Evolutionary conservation across 2,329 filamentous ascomycete genomes (phyloP).

Genomic region (Talaromyces sp.): DNA sequence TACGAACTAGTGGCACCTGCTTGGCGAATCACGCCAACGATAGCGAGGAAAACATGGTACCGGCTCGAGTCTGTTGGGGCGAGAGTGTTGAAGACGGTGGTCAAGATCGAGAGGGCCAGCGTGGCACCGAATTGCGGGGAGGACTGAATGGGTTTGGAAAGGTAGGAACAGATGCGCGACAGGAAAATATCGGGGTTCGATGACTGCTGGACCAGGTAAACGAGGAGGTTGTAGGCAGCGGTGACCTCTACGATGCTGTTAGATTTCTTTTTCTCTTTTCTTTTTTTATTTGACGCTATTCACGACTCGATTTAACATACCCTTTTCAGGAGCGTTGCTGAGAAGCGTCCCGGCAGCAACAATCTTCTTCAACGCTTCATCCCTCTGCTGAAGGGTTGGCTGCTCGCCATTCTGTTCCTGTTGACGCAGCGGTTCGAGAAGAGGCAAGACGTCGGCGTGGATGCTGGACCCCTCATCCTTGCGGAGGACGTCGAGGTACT

Average conservation of each 20-base stretch:
- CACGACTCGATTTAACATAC: conserved; percentile 29
- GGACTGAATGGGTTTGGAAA: conserved; percentile 77
- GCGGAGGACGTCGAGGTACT: conserved; percentile 81
- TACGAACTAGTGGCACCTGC: conserved; percentile 68
- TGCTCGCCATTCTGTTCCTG: conserved; percentile 49
- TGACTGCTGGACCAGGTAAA: conserved; percentile 85
- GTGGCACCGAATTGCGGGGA: conserved; percentile 80
- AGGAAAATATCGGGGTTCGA: conserved; percentile 81
- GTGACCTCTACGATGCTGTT: conserved; percentile 64
- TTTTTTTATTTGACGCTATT: not conserved
- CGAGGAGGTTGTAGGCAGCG: conserved; percentile 91
- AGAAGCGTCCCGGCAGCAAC: conserved; percentile 72
- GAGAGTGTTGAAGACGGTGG: conserved; percentile 95
- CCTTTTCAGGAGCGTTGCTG: conserved; percentile 85
- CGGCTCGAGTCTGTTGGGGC: conserved; percentile 69
- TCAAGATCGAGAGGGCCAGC: conserved; percentile 82
- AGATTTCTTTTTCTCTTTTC: not conserved
- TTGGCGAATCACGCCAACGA: conserved; percentile 73
- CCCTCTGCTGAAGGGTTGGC: conserved; percentile 57
- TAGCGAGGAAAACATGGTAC: conserved; percentile 85
- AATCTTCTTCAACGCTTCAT: conserved; percentile 84
- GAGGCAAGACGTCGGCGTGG: conserved; percentile 61
- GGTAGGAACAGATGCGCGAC: conserved; percentile 80
- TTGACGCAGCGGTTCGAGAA: conserved; percentile 55
- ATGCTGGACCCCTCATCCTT: conserved; percentile 54